Percentiles rank a stretch among this genome's conserved stretches.
Evolutionary conservation across 768 basidiomycete genomes (phyloP).

Genomic region (Mycena galopus): DNA sequence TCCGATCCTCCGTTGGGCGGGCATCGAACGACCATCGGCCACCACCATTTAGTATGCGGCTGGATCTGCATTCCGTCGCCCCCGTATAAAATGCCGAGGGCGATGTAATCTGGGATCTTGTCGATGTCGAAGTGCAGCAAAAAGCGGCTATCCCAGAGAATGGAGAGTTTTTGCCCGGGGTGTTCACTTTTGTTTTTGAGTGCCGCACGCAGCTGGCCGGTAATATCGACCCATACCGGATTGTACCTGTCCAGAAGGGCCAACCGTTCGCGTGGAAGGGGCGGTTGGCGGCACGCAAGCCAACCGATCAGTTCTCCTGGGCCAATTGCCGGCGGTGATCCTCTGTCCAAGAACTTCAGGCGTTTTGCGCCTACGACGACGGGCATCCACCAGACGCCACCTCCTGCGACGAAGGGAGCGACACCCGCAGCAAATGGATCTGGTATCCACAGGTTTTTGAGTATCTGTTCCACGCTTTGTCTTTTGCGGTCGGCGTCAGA

Average conservation of each 20-base stretch:
- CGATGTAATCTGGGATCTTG: slow-evolving; percentile 56
- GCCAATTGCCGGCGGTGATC: not conserved
- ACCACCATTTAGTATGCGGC: slow-evolving; percentile 59
- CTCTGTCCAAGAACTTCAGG: slow-evolving; percentile 35
- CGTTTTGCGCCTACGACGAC: slow-evolving; percentile 49
- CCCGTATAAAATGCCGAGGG: slow-evolving; percentile 41
- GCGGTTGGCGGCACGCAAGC: slow-evolving; percentile 74
- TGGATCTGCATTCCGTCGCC: slow-evolving; percentile 48
- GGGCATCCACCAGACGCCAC: slow-evolving; percentile 75
- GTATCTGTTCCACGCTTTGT: slow-evolving; percentile 60
- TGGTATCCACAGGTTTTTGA: slow-evolving; percentile 60
- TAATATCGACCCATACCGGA: slow-evolving; percentile 58
- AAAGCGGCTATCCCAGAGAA: slow-evolving; percentile 79
- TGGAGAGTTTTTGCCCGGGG: slow-evolving; percentile 42
- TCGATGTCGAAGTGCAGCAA: slow-evolving; percentile 60
- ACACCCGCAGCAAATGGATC: slow-evolving; percentile 42
- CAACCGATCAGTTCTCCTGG: slow-evolving; percentile 58
- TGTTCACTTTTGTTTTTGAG: slow-evolving; percentile 25
- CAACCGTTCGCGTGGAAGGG: slow-evolving; percentile 50
- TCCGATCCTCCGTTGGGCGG: slow-evolving; percentile 3
- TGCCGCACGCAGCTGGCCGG: slow-evolving; percentile 39
- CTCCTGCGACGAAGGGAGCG: slow-evolving; percentile 66
- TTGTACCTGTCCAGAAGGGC: slow-evolving; percentile 39
- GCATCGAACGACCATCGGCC: slow-evolving; percentile 59
- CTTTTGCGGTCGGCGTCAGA: slow-evolving; percentile 71